Base-by-base conservation (phyloP, 805 yeast species). In the Suhomyces faveliae region DNA sequence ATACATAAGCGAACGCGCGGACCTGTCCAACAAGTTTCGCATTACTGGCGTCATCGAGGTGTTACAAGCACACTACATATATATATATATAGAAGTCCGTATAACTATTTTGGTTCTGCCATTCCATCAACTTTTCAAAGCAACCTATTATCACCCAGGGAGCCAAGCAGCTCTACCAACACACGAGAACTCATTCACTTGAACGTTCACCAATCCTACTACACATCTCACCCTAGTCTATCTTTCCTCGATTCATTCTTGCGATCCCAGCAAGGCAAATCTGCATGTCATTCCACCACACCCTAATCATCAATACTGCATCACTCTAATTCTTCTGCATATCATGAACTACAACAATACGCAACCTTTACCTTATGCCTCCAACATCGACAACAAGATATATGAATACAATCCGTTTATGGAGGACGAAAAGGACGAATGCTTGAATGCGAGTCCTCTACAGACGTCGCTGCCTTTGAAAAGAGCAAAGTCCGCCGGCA, bases 141-240 rank as follows among this genome's bases (percentile, higher is more conserved):
- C 29, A 25, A 27, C 30, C 15, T n/a, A 25, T 7, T 8, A 24
- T 24, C 30, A 4, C n/a, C 12, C 30, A 27, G 15, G 30, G 13
- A 27, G 15, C 13, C n/a, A 22, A n/a, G 23, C n/a, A 25, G 13
- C 30, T 6, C 27, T 6, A 12, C 13, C 25, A 8, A 24, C 25
- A 22, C 21, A 17, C n/a, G 19, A 15, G 44, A 24, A 41, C 17
- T 29, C 44, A 41, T 41, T 41, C 37, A 29, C 35, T 41, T 41
- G 44, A 41, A 19, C 30, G 29, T 41, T 22, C 37, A 40, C 43
- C 10, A 19, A 27, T 38, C 45, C 30, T 21, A 3, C 33, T 33
- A 47, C 11, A 25, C 30, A 27, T 15, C 64, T 56, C 62, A 59
- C 66, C 60, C 58, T 52, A 59, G 64, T 58, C 64, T 42, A 54